Evolutionary conservation across 352 stramenopile genomes (phyloP).

Genomic region (Saprolegnia parasitica): DNA sequence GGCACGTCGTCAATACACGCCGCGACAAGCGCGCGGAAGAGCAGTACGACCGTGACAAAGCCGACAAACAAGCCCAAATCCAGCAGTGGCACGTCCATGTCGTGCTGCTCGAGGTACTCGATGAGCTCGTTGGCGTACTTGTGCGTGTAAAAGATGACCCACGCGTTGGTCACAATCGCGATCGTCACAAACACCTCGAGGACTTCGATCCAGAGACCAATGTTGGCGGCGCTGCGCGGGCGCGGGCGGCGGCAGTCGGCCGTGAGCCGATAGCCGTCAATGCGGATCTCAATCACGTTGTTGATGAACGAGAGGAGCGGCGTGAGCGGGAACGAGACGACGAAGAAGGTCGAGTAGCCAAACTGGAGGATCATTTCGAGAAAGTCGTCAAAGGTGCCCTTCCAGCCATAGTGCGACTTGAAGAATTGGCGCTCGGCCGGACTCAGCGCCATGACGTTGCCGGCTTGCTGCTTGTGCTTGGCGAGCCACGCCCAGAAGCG

Average conservation of each 20-base stretch:
- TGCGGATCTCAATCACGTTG: slow-evolving; percentile 90
- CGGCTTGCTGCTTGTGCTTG: slow-evolving; percentile 52
- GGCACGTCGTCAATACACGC: slow-evolving; percentile 70
- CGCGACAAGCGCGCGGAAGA: slow-evolving; percentile 78
- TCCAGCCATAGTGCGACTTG: slow-evolving; percentile 77
- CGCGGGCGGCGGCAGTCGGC: slow-evolving; percentile 74
- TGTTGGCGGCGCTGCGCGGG: slow-evolving; percentile 74
- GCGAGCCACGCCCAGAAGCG: slow-evolving; percentile 68
- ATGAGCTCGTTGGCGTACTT: slow-evolving; percentile 37
- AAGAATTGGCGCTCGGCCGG: slow-evolving; percentile 73
- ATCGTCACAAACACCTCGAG: slow-evolving; percentile 86
- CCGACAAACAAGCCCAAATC: slow-evolving; percentile 73
- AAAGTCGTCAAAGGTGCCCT: slow-evolving; percentile 89
- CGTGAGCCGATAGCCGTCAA: slow-evolving; percentile 84
- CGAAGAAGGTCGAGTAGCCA: slow-evolving; percentile 85
- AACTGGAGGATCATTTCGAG: slow-evolving; percentile 90
- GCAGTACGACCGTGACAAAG: slow-evolving; percentile 75
- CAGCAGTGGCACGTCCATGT: slow-evolving; percentile 33
- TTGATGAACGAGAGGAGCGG: slow-evolving; percentile 88
- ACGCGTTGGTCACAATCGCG: slow-evolving; percentile 90
- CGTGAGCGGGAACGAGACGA: slow-evolving; percentile 90
- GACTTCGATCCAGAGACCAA: slow-evolving; percentile 91
- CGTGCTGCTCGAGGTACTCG: slow-evolving; percentile 40
- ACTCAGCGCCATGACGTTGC: slow-evolving; percentile 30
- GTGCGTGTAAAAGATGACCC: slow-evolving; percentile 90